Conservation (phyloP, 2,329 filamentous ascomycete species). For the Aphanocladium album region DNA sequence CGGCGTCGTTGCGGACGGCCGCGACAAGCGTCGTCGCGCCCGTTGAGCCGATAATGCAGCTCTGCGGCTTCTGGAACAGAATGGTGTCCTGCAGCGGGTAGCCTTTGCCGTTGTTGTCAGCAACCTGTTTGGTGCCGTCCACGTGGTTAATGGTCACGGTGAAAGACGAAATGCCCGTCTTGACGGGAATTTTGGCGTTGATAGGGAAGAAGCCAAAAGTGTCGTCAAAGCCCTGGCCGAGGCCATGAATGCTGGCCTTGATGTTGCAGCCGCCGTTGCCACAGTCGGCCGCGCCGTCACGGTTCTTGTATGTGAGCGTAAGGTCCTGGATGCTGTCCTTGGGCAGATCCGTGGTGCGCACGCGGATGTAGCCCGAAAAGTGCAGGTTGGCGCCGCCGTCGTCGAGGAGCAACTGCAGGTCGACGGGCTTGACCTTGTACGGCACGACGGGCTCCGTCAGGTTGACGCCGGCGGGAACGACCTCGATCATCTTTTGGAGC, state of each 20-base stretch:
- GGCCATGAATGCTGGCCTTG: conserved; percentile 40
- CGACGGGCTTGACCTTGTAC: conserved; percentile 56
- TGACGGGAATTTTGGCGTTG: conserved; percentile 45
- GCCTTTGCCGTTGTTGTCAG: conserved; percentile 53
- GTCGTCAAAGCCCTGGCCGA: conserved; percentile 54
- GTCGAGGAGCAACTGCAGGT: conserved; percentile 50
- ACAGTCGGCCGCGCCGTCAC: conserved; percentile 44
- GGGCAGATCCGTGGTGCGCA: conserved; percentile 47
- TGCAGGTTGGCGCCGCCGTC: conserved; percentile 42
- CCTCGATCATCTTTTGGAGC: conserved; percentile 58
- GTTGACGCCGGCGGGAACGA: conserved; percentile 46
- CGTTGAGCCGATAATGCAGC: conserved; percentile 43
- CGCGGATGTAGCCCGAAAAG: conserved; percentile 52
- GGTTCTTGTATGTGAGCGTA: conserved; percentile 51
- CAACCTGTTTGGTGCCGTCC: conserved; percentile 40
- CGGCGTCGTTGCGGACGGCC: conserved; percentile 45
- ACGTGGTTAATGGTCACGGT: conserved; percentile 44
- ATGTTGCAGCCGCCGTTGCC: conserved; percentile 39
- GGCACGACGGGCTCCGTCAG: conserved; percentile 49
- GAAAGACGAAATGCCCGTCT: conserved; percentile 59
- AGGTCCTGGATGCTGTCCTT: conserved; percentile 40
- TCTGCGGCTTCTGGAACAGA: conserved; percentile 51
- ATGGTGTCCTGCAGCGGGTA: conserved; percentile 52
- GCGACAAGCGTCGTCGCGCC: conserved; percentile 42
- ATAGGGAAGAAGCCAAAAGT: conserved; percentile 52